Percentiles rank a stretch among this genome's conserved stretches.
Evolutionary conservation across 2,329 filamentous ascomycete genomes (phyloP).

Genomic region (Dryadomyces quercus-mongolicae): DNA sequence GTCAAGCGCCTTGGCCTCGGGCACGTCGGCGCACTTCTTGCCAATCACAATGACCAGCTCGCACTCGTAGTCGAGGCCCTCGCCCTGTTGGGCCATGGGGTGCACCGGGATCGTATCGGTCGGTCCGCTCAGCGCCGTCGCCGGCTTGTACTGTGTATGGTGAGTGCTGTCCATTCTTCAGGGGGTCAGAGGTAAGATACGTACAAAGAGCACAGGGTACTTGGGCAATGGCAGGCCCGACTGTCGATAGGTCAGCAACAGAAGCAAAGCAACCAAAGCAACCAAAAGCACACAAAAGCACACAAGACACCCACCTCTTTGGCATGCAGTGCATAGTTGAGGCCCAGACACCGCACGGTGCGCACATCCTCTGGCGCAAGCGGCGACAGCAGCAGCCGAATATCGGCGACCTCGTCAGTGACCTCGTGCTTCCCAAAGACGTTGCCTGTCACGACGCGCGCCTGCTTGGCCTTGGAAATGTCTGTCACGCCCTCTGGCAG

Average conservation of each 20-base stretch:
- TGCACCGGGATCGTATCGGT: slow-evolving; percentile 55
- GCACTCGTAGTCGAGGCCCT: slow-evolving; percentile 68
- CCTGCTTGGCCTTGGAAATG: slow-evolving; percentile 46
- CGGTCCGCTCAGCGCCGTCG: slow-evolving; percentile 53
- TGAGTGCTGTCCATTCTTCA: neutral
- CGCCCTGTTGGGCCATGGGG: slow-evolving; percentile 48
- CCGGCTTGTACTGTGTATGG: slow-evolving; percentile 46
- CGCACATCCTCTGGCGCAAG: slow-evolving; percentile 49
- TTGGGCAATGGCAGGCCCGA: slow-evolving; percentile 56
- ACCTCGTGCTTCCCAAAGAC: slow-evolving; percentile 54
- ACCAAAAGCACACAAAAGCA: too few relatives aligned
- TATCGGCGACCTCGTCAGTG: slow-evolving; percentile 46
- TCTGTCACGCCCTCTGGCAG: slow-evolving; percentile 48
- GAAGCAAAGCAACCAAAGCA: neutral
- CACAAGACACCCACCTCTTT: slow-evolving; percentile 49
- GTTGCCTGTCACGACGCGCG: slow-evolving; percentile 50
- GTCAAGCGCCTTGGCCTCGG: slow-evolving; percentile 52
- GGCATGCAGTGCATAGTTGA: slow-evolving; percentile 64
- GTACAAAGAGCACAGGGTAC: slow-evolving; percentile 59
- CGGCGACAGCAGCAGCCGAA: slow-evolving; percentile 48
- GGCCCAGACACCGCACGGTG: slow-evolving; percentile 56
- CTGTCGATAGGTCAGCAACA: slow-evolving; percentile 10
- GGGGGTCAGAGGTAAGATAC: slow-evolving; percentile 12
- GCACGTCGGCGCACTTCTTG: slow-evolving; percentile 51
- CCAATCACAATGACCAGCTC: slow-evolving; percentile 66